Conservation (phyloP, 208 protist genomes). For the Trypanosoma boissoni region DNA sequence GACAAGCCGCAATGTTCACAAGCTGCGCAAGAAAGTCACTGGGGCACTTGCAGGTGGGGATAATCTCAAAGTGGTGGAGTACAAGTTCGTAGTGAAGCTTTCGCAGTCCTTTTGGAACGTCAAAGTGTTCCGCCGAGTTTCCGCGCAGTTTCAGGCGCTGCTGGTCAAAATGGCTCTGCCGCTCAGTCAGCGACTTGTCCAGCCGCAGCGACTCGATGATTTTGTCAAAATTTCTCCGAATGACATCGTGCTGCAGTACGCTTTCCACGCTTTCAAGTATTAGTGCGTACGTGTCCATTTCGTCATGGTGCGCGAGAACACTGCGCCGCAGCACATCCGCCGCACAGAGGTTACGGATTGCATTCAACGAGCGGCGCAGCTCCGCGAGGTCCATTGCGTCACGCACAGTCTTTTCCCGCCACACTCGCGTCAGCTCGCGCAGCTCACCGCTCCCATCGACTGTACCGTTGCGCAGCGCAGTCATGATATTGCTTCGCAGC, state of each 20-base stretch:
- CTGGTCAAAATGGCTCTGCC: slow-evolving; percentile 11
- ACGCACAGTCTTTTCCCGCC: slow-evolving; percentile 1
- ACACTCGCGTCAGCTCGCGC: neutral
- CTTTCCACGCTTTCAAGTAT: slow-evolving; percentile 17
- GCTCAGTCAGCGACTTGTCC: slow-evolving; percentile 2
- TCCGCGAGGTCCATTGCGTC: slow-evolving; percentile 10
- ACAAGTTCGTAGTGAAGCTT: slow-evolving; percentile 17
- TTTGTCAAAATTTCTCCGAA: slow-evolving; percentile 23
- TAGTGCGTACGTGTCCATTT: neutral
- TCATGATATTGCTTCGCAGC: slow-evolving; percentile 6
- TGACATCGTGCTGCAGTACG: slow-evolving; percentile 16
- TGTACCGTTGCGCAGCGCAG: neutral
- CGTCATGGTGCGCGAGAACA: neutral
- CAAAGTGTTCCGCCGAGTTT: slow-evolving; percentile 15
- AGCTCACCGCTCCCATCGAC: slow-evolving; percentile 9
- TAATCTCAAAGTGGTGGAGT: slow-evolving; percentile 14
- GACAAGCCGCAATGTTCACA: slow-evolving; percentile 20
- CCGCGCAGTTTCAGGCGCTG: slow-evolving; percentile 8
- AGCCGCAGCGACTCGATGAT: slow-evolving; percentile 10
- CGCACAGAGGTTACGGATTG: slow-evolving; percentile 1
- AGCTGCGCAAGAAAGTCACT: slow-evolving; percentile 20
- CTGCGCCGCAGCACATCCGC: slow-evolving; percentile 1
- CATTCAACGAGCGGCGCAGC: slow-evolving; percentile 1
- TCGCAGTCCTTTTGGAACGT: slow-evolving; percentile 12
- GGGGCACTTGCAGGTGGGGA: slow-evolving; percentile 2